phyloP scores from a whole-genome alignment of 2,329 filamentous ascomycete genomes.

The Talaromyces sp. region DNA sequence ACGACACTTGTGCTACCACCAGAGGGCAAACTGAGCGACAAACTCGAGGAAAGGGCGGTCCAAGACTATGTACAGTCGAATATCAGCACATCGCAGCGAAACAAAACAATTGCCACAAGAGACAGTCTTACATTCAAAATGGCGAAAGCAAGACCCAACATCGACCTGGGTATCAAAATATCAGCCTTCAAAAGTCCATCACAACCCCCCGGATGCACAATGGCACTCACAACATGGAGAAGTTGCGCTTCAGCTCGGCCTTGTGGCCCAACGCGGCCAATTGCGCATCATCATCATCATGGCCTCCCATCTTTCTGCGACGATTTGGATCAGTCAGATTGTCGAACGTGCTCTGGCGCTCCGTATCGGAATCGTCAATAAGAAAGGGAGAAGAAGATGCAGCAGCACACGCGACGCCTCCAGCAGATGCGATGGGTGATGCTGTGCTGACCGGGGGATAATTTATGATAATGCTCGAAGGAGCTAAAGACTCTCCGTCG shows the following conservation, averaged over 20 bases:
- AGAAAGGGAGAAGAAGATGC: background rate
- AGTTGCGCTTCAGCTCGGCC: constrained; percentile 53
- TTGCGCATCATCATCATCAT: constrained; percentile 45
- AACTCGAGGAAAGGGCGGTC: constrained; percentile 55
- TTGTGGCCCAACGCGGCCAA: constrained; percentile 53
- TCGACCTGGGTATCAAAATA: constrained; percentile 36
- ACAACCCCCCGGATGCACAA: background rate
- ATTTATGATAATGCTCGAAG: background rate
- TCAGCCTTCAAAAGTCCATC: background rate
- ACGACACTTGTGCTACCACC: constrained; percentile 67
- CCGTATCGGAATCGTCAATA: background rate
- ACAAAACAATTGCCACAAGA: background rate
- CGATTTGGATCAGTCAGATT: background rate
- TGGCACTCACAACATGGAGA: constrained; percentile 42
- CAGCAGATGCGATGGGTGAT: background rate
- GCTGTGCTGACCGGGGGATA: background rate
- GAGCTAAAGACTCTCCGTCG: background rate
- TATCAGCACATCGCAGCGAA: background rate
- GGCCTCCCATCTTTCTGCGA: background rate
- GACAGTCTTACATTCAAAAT: constrained; percentile 48
- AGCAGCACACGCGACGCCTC: background rate
- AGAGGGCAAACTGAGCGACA: constrained; percentile 59
- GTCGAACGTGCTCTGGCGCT: background rate
- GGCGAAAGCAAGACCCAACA: constrained; percentile 58
- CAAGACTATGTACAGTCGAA: constrained; percentile 39